Evolutionary conservation across 2,329 filamentous ascomycete species (phyloP).

Genomic region (Tolypocladium cylindrosporum): DNA sequence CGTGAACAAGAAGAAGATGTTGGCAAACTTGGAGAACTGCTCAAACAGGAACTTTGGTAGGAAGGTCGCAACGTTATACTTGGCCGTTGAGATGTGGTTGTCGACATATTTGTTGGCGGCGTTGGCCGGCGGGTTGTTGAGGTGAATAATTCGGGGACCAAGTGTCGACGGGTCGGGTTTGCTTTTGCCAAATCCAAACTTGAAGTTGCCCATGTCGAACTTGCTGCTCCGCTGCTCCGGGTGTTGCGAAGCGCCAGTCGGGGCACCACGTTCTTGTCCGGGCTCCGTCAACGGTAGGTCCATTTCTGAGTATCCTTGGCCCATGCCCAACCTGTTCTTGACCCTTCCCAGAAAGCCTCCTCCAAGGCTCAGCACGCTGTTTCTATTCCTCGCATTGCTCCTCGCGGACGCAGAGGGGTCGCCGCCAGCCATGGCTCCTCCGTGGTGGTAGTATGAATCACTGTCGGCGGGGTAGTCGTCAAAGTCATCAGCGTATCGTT

Average conservation of each 20-base stretch:
- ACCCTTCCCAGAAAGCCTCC: slow-evolving; percentile 79
- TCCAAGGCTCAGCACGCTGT: slow-evolving; percentile 79
- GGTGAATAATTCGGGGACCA: slow-evolving; percentile 82
- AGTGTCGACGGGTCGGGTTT: slow-evolving; percentile 85
- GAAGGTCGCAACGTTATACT: slow-evolving; percentile 92
- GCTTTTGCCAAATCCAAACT: slow-evolving; percentile 78
- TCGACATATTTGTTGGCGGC: slow-evolving; percentile 81
- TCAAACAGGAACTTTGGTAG: slow-evolving; percentile 95
- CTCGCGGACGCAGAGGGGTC: slow-evolving; percentile 26
- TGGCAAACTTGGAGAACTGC: slow-evolving; percentile 98
- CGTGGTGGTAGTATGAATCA: slow-evolving; percentile 74
- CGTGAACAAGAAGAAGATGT: slow-evolving; percentile 98
- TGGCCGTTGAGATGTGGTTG: slow-evolving; percentile 95
- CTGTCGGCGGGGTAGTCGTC: slow-evolving; percentile 75
- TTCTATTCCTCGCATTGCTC: slow-evolving; percentile 61
- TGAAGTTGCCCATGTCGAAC: slow-evolving; percentile 69
- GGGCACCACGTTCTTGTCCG: slow-evolving; percentile 27
- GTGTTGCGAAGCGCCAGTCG: slow-evolving; percentile 30
- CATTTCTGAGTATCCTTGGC: slow-evolving; percentile 90
- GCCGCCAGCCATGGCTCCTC: slow-evolving; percentile 49
- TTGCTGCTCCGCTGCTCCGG: slow-evolving; percentile 39
- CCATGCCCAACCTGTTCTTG: slow-evolving; percentile 87
- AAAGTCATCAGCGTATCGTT: slow-evolving; percentile 79
- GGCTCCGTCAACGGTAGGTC: slow-evolving; percentile 87
- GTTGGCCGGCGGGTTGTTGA: slow-evolving; percentile 95